A percentile compares a stretch with the other conserved stretches of the same genome.
Conservation (phyloP, 2,329 filamentous ascomycete species). For the Aschersonia sp. region DNA sequence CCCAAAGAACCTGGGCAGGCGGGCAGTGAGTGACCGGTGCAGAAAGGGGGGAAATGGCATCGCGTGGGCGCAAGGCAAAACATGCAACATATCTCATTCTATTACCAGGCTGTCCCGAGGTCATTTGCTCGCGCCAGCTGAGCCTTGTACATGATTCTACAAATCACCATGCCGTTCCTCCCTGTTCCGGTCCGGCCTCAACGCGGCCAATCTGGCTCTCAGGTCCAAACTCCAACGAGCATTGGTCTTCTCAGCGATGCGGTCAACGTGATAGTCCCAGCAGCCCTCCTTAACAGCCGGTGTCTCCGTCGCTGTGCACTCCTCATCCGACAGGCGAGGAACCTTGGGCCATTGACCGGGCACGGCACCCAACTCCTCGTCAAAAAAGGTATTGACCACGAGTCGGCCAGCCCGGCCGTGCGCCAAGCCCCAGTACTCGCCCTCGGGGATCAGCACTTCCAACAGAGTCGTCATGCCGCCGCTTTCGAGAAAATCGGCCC, state of each 20-base stretch:
- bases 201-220: constrained; percentile 17
- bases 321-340: constrained; percentile 16
- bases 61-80: no score
- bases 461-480: constrained; percentile 40
- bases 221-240: constrained; percentile 32
- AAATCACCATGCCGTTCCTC: constrained; percentile 15
- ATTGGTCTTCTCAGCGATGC: constrained; percentile 20
- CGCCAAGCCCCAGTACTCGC: constrained; percentile 32
- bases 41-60: no score
- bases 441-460: constrained; percentile 32
- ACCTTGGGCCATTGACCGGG: constrained; percentile 39
- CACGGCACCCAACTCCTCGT: constrained; percentile 46
- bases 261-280: constrained; percentile 39
- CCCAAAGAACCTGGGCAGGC: no score
- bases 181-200: constrained; percentile 12
- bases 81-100: no score
- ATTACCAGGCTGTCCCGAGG: no score
- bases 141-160: constrained; percentile 9
- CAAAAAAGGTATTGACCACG: constrained; percentile 52
- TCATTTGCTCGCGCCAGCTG: no score
- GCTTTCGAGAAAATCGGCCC: constrained; percentile 37
- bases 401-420: constrained; percentile 42
- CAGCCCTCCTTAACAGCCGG: constrained; percentile 31
- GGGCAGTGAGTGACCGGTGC: no score
- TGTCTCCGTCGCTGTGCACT: constrained; percentile 18